phyloP scores from a whole-genome alignment of 2,329 filamentous ascomycete genomes.

The Scolecobasidium constrictum region DNA sequence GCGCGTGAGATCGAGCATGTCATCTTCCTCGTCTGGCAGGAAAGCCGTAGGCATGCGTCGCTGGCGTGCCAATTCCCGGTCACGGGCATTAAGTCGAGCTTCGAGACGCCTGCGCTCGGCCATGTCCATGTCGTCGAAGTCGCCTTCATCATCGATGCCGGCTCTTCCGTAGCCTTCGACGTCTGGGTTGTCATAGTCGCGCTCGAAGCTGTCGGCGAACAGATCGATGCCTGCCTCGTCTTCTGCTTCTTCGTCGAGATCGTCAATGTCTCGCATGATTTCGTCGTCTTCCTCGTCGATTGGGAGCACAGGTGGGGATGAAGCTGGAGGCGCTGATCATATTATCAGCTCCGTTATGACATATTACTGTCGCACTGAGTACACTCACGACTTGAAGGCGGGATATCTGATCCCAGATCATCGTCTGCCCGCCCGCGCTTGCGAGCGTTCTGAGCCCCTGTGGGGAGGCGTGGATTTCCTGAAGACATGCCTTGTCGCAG shows the following conservation, averaged over 20 bases:
- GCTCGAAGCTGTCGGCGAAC: conserved; percentile 59
- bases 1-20: conserved; percentile 70
- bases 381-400: conserved; percentile 52
- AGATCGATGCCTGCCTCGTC: conserved; percentile 60
- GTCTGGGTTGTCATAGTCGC: conserved; percentile 45
- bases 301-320: conserved; percentile 50
- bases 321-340: conserved; percentile 43
- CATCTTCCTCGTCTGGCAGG: conserved; percentile 76
- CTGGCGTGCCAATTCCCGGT: conserved; percentile 57
- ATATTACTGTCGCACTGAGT: not conserved
- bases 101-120: conserved; percentile 61
- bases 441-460: conserved; percentile 33
- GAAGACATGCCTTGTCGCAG: conserved; percentile 71
- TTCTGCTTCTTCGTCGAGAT: conserved; percentile 58
- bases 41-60: conserved; percentile 63
- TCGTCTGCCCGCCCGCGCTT: conserved; percentile 57
- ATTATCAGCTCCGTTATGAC: not conserved
- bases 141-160: conserved; percentile 67
- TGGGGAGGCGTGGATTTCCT: conserved; percentile 61
- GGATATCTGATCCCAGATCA: conserved; percentile 43
- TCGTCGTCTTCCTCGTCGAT: conserved; percentile 66
- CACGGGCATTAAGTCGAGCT: conserved; percentile 60
- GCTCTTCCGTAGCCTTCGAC: conserved; percentile 54
- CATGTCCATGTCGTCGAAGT: conserved; percentile 59
- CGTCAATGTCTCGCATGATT: conserved; percentile 52